Percentiles rank a stretch among this genome's conserved stretches.
Evolutionary conservation across 2,329 filamentous ascomycete species (phyloP).

Genomic region (Lecanicillium sp.): DNA sequence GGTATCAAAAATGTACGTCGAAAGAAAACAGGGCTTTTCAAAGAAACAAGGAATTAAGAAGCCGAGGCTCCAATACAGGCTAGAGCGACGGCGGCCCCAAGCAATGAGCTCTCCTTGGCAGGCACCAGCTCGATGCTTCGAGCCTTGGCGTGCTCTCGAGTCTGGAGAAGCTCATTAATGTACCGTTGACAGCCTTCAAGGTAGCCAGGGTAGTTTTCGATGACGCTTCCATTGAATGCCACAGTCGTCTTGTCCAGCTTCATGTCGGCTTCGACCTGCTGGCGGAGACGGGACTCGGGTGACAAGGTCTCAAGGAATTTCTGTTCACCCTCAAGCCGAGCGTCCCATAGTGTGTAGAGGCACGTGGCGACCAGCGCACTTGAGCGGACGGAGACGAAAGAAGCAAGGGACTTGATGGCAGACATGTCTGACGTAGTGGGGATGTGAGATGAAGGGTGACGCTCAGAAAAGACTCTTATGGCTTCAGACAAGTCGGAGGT

Average conservation of each 20-base stretch:
- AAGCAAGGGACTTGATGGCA: slow-evolving; percentile 44
- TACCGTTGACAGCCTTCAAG: slow-evolving; percentile 51
- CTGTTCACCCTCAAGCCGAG: slow-evolving; percentile 39
- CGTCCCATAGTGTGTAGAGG: slow-evolving; percentile 50
- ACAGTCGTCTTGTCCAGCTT: slow-evolving; percentile 45
- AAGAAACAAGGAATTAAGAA: slow-evolving; percentile 4
- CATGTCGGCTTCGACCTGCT: slow-evolving; percentile 43
- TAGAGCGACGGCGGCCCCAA: slow-evolving; percentile 66
- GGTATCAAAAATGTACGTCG: slow-evolving; percentile 6
- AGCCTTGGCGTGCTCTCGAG: slow-evolving; percentile 24
- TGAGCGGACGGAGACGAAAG: slow-evolving; percentile 47
- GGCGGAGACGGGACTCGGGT: slow-evolving; percentile 23
- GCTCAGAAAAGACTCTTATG: slow-evolving; percentile 37
- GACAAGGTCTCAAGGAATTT: slow-evolving; percentile 23
- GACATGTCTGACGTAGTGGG: slow-evolving; percentile 38
- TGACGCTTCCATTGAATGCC: slow-evolving; percentile 73
- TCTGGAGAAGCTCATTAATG: slow-evolving; percentile 48
- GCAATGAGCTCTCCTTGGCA: slow-evolving; percentile 65
- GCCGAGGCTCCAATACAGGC: slow-evolving; percentile 29
- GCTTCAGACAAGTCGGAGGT: slow-evolving; percentile 34
- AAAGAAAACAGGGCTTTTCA: slow-evolving; percentile 5
- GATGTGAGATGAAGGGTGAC: slow-evolving; percentile 36
- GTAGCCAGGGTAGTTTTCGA: slow-evolving; percentile 70
- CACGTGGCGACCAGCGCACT: slow-evolving; percentile 51
- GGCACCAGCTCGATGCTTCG: slow-evolving; percentile 53